Conservation (phyloP, 2,329 filamentous ascomycete genomes). For the Aspergillus viridinutans region DNA sequence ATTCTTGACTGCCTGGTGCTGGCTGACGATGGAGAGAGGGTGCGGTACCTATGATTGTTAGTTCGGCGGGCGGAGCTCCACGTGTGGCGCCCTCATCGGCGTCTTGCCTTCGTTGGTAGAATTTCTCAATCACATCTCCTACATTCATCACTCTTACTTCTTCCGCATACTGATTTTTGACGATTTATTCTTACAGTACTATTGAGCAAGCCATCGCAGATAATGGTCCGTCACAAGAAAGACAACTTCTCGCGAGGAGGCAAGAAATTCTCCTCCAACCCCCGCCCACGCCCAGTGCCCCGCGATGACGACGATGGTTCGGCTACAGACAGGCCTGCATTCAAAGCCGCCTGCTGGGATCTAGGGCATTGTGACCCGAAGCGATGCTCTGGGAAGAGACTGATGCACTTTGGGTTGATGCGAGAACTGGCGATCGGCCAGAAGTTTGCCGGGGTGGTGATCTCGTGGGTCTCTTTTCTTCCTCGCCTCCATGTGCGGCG, state of each 20-base stretch:
- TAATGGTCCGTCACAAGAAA: slow-evolving; percentile 95
- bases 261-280: slow-evolving; percentile 61
- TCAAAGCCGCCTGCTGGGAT: slow-evolving; percentile 97
- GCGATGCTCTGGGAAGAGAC: slow-evolving; percentile 88
- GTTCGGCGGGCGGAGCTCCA: slow-evolving; percentile 13
- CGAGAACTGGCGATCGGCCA: slow-evolving; percentile 87
- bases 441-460: slow-evolving; percentile 85
- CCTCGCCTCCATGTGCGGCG: background rate
- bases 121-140: background rate
- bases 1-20: background rate
- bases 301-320: slow-evolving; percentile 43
- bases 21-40: slow-evolving; percentile 6
- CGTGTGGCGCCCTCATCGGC: slow-evolving; percentile 22
- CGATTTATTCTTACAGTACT: background rate
- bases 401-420: slow-evolving; percentile 92
- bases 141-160: slow-evolving; percentile 1
- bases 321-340: slow-evolving; percentile 45
- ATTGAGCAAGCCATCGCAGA: background rate
- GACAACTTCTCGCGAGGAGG: slow-evolving; percentile 69
- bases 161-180: slow-evolving; percentile 9
- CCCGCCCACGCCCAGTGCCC: slow-evolving; percentile 50
- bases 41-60: slow-evolving; percentile 21
- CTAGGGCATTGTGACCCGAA: slow-evolving; percentile 97
- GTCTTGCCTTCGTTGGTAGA: background rate
- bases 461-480: slow-evolving; percentile 55